Base-by-base conservation (phyloP, 2,329 filamentous ascomycete genomes). In the Coniochaeta sp. region DNA sequence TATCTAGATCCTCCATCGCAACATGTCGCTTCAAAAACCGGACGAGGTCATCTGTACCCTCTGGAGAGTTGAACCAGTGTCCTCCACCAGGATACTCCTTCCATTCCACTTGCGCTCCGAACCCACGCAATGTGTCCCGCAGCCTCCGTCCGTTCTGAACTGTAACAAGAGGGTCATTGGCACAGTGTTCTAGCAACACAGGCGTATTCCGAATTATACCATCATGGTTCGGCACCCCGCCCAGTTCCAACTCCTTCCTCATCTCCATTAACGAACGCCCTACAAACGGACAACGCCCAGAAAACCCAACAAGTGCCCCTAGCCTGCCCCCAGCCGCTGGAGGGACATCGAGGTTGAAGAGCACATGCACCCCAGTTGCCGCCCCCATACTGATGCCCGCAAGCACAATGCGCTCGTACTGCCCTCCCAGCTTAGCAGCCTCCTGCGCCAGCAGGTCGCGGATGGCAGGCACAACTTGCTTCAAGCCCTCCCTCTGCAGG, bases 341-440 rank as follows among this genome's bases (percentile, higher is more conserved):
- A 1, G 68, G 69, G 0, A 72, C 47, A 2, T 65, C 59, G 7
- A 78, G 61, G 54, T 72, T 74, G 42, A 79, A 67, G 1, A 79
- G 63, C 2, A 71, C 66, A 38, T 75, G 73, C 1, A 72, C 66
- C 26, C 71, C 68, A 4, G 77, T 77, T 0, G 78, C 76, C 1
- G 70, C 75, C 24, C 78, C 79, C 69, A 78, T 75, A 59, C 77
- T 78, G 58, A 81, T 78, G 0, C 79, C 78, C 7, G 74, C 75
- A 0, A 81, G 65, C 7, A 81, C 69, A 26, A 81, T 64, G 6
- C 66, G 66, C 19, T 77, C 71, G 65, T 70, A 74, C 14, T 70
- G 65, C 1, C 74, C 76, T 0, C 70, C 70, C 5, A 81, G 64
- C 6, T 58, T 3, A 2, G 59, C 61, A 2, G 74, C 75, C 65